phyloP scores from a whole-genome alignment of 2,329 filamentous ascomycete genomes.

The Penicillium brasilianum region DNA sequence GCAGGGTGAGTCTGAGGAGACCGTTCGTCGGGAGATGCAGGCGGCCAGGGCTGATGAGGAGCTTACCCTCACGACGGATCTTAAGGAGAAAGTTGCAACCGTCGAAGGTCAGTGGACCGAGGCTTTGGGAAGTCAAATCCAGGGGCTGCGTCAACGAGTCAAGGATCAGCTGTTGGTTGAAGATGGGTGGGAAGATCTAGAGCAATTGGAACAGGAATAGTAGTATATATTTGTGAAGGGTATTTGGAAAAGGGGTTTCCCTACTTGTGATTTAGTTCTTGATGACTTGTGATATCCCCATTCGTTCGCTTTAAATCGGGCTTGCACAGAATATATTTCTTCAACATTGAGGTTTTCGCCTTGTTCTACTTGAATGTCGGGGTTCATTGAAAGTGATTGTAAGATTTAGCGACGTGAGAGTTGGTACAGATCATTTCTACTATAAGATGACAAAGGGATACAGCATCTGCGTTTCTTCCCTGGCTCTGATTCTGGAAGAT shows the following conservation, averaged over 20 bases:
- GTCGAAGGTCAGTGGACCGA: conserved; percentile 92
- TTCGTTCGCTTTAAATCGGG: conserved; percentile 30
- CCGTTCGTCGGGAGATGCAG: conserved; percentile 55
- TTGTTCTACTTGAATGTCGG: too few species aligned
- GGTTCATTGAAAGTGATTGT: too few species aligned
- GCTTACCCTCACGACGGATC: conserved; percentile 73
- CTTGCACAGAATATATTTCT: conserved; percentile 15
- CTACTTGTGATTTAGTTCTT: conserved; percentile 11
- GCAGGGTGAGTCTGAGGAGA: conserved; percentile 49
- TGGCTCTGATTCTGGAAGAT: too few species aligned
- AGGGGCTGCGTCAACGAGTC: conserved; percentile 73
- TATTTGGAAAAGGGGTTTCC: not conserved
- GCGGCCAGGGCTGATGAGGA: conserved; percentile 71
- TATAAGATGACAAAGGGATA: too few species aligned
- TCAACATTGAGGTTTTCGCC: not conserved
- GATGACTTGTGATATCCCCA: conserved; percentile 30
- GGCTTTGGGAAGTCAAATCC: conserved; percentile 79
- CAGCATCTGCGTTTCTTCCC: too few species aligned
- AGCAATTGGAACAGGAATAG: conserved; percentile 54
- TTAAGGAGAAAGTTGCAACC: conserved; percentile 90
- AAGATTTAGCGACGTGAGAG: too few species aligned
- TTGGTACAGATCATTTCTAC: too few species aligned
- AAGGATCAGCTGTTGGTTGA: conserved; percentile 73
- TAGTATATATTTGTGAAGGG: conserved; percentile 6
- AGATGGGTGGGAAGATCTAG: conserved; percentile 86